Evolutionary conservation across 331 rosid genomes (phyloP).

Genomic region (Acacia pycnantha): DNA sequence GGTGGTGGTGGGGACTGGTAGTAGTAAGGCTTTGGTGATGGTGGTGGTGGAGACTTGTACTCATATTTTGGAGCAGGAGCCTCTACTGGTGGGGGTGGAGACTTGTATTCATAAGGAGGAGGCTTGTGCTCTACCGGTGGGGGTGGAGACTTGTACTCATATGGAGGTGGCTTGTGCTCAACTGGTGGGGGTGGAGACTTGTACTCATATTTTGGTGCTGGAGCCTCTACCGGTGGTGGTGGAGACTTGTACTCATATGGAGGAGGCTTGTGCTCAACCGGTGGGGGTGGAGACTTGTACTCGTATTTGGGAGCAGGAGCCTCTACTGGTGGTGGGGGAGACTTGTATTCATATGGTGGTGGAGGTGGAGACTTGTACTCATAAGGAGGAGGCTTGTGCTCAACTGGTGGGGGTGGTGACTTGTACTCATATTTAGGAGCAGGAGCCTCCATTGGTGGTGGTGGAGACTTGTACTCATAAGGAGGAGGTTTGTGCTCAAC

Average conservation of each 20-base stretch:
- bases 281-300: conserved; percentile 44
- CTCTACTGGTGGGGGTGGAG: conserved; percentile 1
- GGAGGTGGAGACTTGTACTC: conserved; percentile 24
- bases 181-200: conserved; percentile 22
- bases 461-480: conserved; percentile 33
- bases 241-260: conserved; percentile 16
- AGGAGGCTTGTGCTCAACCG: neutral
- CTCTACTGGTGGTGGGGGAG: conserved; percentile 19
- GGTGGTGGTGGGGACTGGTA: neutral
- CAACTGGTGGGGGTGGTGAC: conserved; percentile 37
- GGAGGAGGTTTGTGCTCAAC: conserved; percentile 11
- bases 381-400: conserved; percentile 29
- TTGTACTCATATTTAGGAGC: conserved; percentile 29
- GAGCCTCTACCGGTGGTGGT: neutral
- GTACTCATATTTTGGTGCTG: neutral
- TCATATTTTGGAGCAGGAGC: too few relatives aligned
- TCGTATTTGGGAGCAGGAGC: conserved; percentile 27
- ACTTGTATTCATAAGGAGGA: neutral
- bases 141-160: conserved; percentile 21
- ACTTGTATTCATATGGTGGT: neutral
- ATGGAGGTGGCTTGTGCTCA: neutral
- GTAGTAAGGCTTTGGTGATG: neutral
- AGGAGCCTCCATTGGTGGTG: neutral
- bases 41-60: conserved; percentile 57
- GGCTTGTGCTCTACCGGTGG: neutral